Evolutionary conservation across 331 rosid genomes (phyloP).

Genomic region (Saraca asoca): DNA sequence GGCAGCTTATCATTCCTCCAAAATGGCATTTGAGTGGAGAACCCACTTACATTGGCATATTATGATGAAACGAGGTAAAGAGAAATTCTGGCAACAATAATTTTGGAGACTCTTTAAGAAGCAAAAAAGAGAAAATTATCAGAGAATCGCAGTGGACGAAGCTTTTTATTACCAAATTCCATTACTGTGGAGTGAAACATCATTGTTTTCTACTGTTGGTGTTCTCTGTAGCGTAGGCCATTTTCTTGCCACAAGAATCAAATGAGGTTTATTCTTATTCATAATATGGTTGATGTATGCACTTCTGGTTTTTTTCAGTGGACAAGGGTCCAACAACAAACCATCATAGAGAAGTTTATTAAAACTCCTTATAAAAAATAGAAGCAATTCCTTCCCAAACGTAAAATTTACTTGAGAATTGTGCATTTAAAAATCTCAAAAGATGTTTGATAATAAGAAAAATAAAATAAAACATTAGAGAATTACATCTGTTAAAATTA

Average conservation of each 20-base stretch:
- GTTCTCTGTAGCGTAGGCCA: conserved; percentile 18
- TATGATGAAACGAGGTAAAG: conserved; percentile 35
- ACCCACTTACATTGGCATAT: conserved; percentile 53
- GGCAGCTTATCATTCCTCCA: conserved; percentile 35
- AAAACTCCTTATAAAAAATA: too few species aligned
- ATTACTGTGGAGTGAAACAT: too few species aligned
- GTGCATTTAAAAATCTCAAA: too few species aligned
- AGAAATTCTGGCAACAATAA: conserved; percentile 31
- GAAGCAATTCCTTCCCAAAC: too few species aligned
- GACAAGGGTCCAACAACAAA: too few species aligned
- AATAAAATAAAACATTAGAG: too few species aligned
- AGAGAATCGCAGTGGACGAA: too few species aligned
- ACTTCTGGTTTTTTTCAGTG: neutral
- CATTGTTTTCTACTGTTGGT: conserved; percentile 6
- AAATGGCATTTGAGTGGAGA: conserved; percentile 56
- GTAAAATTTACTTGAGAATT: too few species aligned
- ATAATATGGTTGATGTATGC: conserved; percentile 28
- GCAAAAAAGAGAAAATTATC: conserved; percentile 37
- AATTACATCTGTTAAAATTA: too few species aligned
- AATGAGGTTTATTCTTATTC: neutral
- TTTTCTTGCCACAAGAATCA: neutral
- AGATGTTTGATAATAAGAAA: too few species aligned
- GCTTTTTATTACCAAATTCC: too few species aligned
- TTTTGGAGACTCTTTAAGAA: conserved; percentile 53
- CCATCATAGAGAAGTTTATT: too few species aligned